Percentiles rank a stretch among this genome's conserved stretches.
phyloP scores from a whole-genome alignment of 2,329 filamentous ascomycete genomes.

The Thielaviopsis populi region DNA sequence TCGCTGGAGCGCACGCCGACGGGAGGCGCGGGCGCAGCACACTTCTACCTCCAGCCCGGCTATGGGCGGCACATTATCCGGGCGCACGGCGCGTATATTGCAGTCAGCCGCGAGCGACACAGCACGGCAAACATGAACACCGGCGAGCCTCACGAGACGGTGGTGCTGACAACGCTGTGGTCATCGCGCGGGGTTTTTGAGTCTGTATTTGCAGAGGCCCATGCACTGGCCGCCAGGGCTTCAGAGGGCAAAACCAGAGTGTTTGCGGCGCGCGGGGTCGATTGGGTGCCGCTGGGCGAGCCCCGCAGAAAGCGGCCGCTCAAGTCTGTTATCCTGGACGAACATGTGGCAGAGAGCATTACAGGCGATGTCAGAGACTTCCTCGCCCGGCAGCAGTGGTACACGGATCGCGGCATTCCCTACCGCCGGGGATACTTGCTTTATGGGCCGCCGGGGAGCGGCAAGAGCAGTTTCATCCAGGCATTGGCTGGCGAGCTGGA shows the following conservation, averaged over 20 bases:
- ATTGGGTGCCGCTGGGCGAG: slow-evolving; percentile 74
- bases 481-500: slow-evolving; percentile 84
- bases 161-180: slow-evolving; percentile 85
- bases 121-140: slow-evolving; percentile 65
- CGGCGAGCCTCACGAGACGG: slow-evolving; percentile 84
- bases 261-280: slow-evolving; percentile 68
- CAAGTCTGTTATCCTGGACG: slow-evolving; percentile 71
- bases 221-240: slow-evolving; percentile 59
- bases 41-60: slow-evolving; percentile 80
- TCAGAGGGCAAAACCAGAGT: slow-evolving; percentile 89
- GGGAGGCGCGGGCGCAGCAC: slow-evolving; percentile 49
- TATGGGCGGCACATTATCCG: slow-evolving; percentile 80
- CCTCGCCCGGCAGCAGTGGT: slow-evolving; percentile 66
- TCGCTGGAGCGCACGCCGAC: slow-evolving; percentile 35
- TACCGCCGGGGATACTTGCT: slow-evolving; percentile 81
- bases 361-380: slow-evolving; percentile 74
- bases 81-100: slow-evolving; percentile 73
- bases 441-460: slow-evolving; percentile 78
- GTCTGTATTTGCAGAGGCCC: slow-evolving; percentile 75
- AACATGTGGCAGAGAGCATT: slow-evolving; percentile 68
- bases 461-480: slow-evolving; percentile 93
- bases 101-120: slow-evolving; percentile 75
- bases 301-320: slow-evolving; percentile 76
- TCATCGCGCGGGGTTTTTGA: slow-evolving; percentile 80
- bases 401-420: slow-evolving; percentile 84